Evolutionary conservation across 352 stramenopile species (phyloP).

Genomic region (Achlya hypogyna): DNA sequence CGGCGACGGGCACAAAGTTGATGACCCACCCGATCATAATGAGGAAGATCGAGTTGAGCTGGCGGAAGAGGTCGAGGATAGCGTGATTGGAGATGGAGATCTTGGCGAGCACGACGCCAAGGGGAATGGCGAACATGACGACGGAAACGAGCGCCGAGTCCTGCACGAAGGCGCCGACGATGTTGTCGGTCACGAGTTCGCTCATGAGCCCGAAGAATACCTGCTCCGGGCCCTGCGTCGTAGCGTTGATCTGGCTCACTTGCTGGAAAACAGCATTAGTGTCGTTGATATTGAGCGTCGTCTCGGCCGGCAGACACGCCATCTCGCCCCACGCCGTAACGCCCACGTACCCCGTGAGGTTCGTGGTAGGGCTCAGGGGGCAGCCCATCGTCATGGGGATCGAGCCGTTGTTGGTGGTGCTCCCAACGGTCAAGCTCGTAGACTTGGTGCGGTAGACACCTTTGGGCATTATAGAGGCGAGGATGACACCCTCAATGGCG

Average conservation of each 20-base stretch:
- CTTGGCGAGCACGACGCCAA: conserved; percentile 24
- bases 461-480: not conserved
- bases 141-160: conserved; percentile 43
- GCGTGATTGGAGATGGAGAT: not conserved
- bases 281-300: not conserved
- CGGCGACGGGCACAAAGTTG: conserved; percentile 27
- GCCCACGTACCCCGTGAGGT: not conserved
- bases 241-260: not conserved
- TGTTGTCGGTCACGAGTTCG: conserved; percentile 52
- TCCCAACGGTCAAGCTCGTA: not conserved
- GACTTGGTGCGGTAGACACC: not conserved
- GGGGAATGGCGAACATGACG: conserved; percentile 61
- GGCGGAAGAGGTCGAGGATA: conserved; percentile 24
- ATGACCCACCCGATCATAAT: conserved; percentile 36
- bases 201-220: conserved; percentile 47
- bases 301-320: not conserved
- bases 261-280: not conserved
- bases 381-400: not conserved
- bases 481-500: not conserved
- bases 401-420: not conserved
- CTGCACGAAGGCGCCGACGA: conserved; percentile 35
- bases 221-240: conserved; percentile 26
- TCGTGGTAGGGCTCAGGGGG: not conserved
- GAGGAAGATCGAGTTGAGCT: conserved; percentile 35
- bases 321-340: not conserved